Conservation (phyloP, 345 rosid genomes). For the Combretum micranthum region DNA sequence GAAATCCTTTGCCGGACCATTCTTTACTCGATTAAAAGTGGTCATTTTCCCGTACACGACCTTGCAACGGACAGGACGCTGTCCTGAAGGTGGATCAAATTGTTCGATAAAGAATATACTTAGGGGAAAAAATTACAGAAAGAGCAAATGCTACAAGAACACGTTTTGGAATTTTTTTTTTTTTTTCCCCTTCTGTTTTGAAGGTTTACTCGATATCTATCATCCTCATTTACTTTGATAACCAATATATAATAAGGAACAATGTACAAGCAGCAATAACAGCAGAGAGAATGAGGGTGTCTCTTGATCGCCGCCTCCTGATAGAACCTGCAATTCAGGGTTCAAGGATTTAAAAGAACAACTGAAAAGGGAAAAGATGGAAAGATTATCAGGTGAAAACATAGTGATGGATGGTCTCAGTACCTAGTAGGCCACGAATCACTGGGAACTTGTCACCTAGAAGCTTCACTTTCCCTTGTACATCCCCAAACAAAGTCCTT, state of each 20-base stretch:
- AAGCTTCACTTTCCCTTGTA: conserved; percentile 87
- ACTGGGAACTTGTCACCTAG: conserved; percentile 84
- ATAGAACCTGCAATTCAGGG: conserved; percentile 59
- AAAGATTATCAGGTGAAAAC: not conserved
- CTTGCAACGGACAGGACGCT: not conserved
- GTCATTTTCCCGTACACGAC: conserved; percentile 1
- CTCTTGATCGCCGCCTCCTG: conserved; percentile 72
- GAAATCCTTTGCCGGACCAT: too few relatives aligned
- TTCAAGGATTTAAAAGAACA: conserved; percentile 8
- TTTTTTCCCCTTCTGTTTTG: conserved; percentile 4
- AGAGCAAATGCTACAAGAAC: not conserved
- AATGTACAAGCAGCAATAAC: conserved; percentile 91
- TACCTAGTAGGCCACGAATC: conserved; percentile 88
- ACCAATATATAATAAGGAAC: conserved; percentile 91
- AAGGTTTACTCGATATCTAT: conserved; percentile 3
- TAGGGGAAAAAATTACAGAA: conserved; percentile 2
- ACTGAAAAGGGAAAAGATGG: not conserved
- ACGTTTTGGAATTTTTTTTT: not conserved
- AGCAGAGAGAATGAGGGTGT: conserved; percentile 82
- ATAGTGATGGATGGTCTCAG: conserved; percentile 2
- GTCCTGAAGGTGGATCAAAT: not conserved
- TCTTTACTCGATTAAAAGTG: too few relatives aligned
- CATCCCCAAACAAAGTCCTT: conserved; percentile 79
- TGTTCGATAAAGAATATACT: conserved; percentile 1
- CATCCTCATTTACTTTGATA: conserved; percentile 50